These are phyloP conservation scores for Rhodotorula sp. DNA, from an alignment of 1,284 basidiomycete species.

Conservation along the genomic window DNA sequence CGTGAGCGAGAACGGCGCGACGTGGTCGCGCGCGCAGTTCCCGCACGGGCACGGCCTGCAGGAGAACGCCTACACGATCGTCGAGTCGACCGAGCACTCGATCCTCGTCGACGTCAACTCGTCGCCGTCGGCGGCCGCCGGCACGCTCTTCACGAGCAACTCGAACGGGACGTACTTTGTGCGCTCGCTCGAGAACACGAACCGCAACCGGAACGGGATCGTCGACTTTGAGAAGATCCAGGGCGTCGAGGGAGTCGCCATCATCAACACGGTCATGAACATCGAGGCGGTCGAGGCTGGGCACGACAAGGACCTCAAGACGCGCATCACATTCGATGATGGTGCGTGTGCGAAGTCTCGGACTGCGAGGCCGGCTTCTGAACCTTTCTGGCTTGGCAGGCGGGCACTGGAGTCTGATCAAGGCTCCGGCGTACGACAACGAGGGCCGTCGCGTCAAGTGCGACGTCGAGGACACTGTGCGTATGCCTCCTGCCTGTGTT, in stretches of 20 bases:
- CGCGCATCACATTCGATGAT: constrained; percentile 87
- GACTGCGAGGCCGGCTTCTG: neutral
- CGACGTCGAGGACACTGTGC: constrained; percentile 58
- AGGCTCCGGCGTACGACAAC: constrained; percentile 64
- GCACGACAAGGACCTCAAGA: constrained; percentile 68
- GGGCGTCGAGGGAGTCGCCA: constrained; percentile 88
- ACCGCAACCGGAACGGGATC: constrained; percentile 79
- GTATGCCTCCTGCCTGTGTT: too few relatives aligned
- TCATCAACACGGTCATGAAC: constrained; percentile 85
- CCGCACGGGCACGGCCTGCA: constrained; percentile 78
- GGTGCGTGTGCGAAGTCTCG: constrained; percentile 55
- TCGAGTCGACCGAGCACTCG: constrained; percentile 88
- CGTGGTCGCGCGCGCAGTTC: constrained; percentile 80
- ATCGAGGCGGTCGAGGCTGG: constrained; percentile 74
- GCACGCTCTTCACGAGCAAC: constrained; percentile 91
- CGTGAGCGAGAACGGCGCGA: constrained; percentile 74
- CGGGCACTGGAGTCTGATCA: constrained; percentile 72
- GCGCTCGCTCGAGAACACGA: constrained; percentile 85
- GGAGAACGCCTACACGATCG: constrained; percentile 92
- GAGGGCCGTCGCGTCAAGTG: constrained; percentile 67
- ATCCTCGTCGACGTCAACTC: constrained; percentile 90
- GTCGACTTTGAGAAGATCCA: constrained; percentile 92
- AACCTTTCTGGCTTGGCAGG: constrained; percentile 50
- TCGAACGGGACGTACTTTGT: constrained; percentile 93
- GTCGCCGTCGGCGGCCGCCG: constrained; percentile 69